Percentiles rank a stretch among this genome's conserved stretches.
Evolutionary conservation across 2,329 filamentous ascomycete genomes (phyloP).

Genomic region (Pseudogymnoascus sp.): DNA sequence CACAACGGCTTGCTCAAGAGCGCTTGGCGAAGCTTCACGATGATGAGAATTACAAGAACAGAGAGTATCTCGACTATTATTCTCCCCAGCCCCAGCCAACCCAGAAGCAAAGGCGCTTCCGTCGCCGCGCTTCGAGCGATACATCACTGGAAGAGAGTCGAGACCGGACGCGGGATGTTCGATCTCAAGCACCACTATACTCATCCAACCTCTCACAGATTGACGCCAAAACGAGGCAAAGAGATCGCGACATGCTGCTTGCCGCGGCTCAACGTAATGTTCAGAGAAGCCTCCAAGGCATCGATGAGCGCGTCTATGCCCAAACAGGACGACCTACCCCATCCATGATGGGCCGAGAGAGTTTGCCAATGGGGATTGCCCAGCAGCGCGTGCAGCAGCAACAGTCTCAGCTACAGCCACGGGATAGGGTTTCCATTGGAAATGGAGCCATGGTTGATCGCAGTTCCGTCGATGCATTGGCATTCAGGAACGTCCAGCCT

Average conservation of each 20-base stretch:
- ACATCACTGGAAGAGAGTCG: constrained; percentile 46
- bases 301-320: constrained; percentile 73
- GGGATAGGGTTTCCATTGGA: constrained; percentile 59
- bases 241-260: constrained; percentile 68
- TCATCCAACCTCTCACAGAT: constrained; percentile 60
- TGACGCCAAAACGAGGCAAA: constrained; percentile 65
- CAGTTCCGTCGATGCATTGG: constrained; percentile 71
- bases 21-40: constrained; percentile 73
- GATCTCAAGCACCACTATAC: constrained; percentile 72
- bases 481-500: constrained; percentile 69
- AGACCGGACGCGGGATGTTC: constrained; percentile 63
- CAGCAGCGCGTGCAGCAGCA: constrained; percentile 40
- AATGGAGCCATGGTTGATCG: constrained; percentile 74
- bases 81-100: constrained; percentile 45
- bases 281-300: constrained; percentile 65
- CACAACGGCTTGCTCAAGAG: constrained; percentile 78
- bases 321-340: constrained; percentile 69
- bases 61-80: constrained; percentile 70
- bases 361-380: constrained; percentile 52
- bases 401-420: constrained; percentile 31
- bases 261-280: constrained; percentile 81
- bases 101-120: constrained; percentile 41
- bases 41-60: constrained; percentile 57
- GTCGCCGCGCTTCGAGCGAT: constrained; percentile 62
- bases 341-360: constrained; percentile 67